Conservation (phyloP, 1,284 basidiomycete genomes). For the Laetiporus sulphureus region DNA sequence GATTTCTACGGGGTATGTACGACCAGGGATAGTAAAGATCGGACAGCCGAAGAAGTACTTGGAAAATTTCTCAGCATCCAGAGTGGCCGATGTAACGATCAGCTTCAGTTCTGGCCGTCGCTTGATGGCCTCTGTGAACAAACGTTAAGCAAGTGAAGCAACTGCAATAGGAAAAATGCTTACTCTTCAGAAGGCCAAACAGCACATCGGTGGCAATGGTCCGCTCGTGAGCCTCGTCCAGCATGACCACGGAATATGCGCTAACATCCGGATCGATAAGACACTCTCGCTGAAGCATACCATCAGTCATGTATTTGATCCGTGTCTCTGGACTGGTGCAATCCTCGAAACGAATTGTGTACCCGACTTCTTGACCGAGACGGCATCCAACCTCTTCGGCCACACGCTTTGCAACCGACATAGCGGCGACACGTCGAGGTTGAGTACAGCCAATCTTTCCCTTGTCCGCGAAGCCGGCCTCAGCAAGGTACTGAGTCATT, state of each 20-base stretch:
- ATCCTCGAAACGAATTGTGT: conserved; percentile 99
- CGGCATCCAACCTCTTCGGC: conserved; percentile 97
- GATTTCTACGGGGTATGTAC: conserved; percentile 97
- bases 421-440: conserved; percentile 96
- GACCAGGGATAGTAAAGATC: conserved; percentile 99
- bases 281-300: conserved; percentile 97
- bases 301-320: conserved; percentile 99
- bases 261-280: conserved; percentile 92
- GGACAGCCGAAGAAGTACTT: conserved; percentile 98
- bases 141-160: not conserved
- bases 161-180: conserved; percentile 24
- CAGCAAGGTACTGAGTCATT: conserved; percentile 76
- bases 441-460: conserved; percentile 96
- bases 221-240: conserved; percentile 98
- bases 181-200: conserved; percentile 95
- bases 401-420: conserved; percentile 99
- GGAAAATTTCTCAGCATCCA: conserved; percentile 99
- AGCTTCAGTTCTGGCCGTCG: conserved; percentile 93
- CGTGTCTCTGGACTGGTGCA: conserved; percentile 96
- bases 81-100: conserved; percentile 96
- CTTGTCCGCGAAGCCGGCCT: conserved; percentile 70
- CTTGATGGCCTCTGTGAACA: conserved; percentile 81
- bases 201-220: conserved; percentile 98
- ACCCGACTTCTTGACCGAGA: conserved; percentile 95
- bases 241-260: conserved; percentile 93